Base-by-base conservation (phyloP, 164 flowering plant species). In the Dillenia turbinata region DNA sequence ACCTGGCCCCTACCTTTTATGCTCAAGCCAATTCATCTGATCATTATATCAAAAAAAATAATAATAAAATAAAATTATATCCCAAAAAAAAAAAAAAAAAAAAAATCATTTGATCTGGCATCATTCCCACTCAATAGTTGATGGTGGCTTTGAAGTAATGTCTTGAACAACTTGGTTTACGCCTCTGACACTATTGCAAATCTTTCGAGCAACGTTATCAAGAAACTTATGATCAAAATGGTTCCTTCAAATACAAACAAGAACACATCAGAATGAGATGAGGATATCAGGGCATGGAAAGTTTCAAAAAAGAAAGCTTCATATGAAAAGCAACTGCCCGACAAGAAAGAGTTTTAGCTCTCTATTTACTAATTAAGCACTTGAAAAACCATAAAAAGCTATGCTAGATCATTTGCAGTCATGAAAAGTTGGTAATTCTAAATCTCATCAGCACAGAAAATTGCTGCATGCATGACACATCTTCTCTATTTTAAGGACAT, bases 111-210 rank as follows among this genome's bases (percentile, higher is more conserved):
- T 49, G 22, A 16, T 52, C 60, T 54, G 10, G 50, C 45, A 33
- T 84, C 71, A 91, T 75, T 94, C 93, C 96, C 96, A 91, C 68
- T 89, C 96, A 48, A 89, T 85, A 15, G 96, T 91, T 49, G 97
- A 83, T 44, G 99, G 99, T 60, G 99, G 99, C 75, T 94, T 94
- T 9, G 99, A 88, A 55, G 99, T 94, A 22, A 91, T 91, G 78
- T 94, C 99, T 60, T 69, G 87, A 65, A 85, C 84, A 54, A 94
- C 96, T 24, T 96, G 77, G 64, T 94, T 91, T 47, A 94, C 96
- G 60, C 96, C 99, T 1, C 87, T 76, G 60, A 91, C 96, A 60
- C 81, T 79, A 58, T 91, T 94, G 83, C 91, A 86, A 48, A 94
- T 94, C 75, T 84, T 91, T 50, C 88, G 75, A 0, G 96, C 69